Evolutionary conservation across 1,139 yeast species (phyloP).

Genomic region (Geotrichum bryndzae): DNA sequence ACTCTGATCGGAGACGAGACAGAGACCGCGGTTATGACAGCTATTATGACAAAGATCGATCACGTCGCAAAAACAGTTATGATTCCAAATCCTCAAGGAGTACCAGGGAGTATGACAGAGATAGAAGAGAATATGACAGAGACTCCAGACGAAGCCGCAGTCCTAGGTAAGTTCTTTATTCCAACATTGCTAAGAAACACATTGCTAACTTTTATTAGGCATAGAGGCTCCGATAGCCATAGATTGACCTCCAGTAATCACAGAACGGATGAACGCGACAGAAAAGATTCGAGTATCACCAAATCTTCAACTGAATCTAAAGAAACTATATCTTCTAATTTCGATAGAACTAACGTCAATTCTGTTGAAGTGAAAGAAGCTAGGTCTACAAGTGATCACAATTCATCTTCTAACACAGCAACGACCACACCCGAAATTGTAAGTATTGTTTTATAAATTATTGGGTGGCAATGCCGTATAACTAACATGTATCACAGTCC

Average conservation of each 20-base stretch:
- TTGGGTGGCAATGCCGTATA: background rate
- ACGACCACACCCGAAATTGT: background rate
- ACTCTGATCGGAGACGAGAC: slow-evolving; percentile 8
- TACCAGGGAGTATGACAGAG: slow-evolving; percentile 4
- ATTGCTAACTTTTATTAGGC: background rate
- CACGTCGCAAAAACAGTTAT: slow-evolving; percentile 4
- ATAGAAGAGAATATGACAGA: slow-evolving; percentile 3
- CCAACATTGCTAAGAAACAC: background rate
- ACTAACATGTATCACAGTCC: background rate
- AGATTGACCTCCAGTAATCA: slow-evolving; percentile 26
- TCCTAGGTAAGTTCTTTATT: slow-evolving; percentile 3
- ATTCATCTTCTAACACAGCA: background rate
- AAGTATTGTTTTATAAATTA: background rate
- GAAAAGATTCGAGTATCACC: background rate
- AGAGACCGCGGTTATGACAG: slow-evolving; percentile 5
- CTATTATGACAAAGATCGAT: slow-evolving; percentile 15
- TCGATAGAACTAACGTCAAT: slow-evolving; percentile 2
- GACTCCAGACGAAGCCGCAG: slow-evolving; percentile 6
- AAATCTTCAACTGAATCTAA: slow-evolving; percentile 2
- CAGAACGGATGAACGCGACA: slow-evolving; percentile 24
- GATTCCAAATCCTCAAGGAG: slow-evolving; percentile 5
- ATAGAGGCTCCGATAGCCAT: slow-evolving; percentile 1
- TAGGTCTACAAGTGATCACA: background rate
- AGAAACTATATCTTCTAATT: background rate
- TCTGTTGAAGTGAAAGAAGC: background rate